A percentile compares a stretch with the other conserved stretches of the same genome.
phyloP scores from a whole-genome alignment of 495 filamentous ascomycete genomes.

The Astrocystis sublimbata region DNA sequence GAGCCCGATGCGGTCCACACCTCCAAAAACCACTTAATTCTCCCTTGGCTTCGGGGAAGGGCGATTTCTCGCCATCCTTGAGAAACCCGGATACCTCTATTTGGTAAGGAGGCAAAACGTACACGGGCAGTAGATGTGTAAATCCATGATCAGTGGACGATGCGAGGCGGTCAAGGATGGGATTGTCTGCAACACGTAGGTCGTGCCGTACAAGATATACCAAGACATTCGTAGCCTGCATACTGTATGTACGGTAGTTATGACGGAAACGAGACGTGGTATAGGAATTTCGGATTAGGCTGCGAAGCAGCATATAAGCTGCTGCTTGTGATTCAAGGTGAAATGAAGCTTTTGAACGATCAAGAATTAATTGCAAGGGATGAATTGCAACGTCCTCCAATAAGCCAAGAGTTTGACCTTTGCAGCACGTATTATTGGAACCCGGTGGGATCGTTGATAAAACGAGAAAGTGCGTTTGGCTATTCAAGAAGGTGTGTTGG shows the following conservation, averaged over 20 bases:
- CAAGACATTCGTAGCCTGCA: constrained; percentile 46
- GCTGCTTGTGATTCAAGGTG: too few species aligned
- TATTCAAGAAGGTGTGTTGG: neutral
- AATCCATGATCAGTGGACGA: constrained; percentile 50
- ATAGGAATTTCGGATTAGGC: neutral
- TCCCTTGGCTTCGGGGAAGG: constrained; percentile 61
- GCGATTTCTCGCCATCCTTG: constrained; percentile 41
- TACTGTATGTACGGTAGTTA: constrained; percentile 22
- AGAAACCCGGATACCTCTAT: constrained; percentile 72
- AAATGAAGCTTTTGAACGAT: too few species aligned
- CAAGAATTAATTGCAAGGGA: too few species aligned
- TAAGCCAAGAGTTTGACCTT: neutral
- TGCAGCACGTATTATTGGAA: neutral
- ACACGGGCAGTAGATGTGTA: constrained; percentile 67
- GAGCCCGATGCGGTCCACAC: constrained; percentile 66
- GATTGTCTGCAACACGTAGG: constrained; percentile 68
- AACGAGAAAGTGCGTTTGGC: neutral
- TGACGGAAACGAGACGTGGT: neutral
- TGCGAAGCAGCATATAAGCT: constrained; percentile 9
- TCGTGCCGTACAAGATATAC: constrained; percentile 67
- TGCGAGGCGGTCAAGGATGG: constrained; percentile 58
- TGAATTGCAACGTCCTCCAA: neutral
- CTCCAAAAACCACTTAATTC: constrained; percentile 61
- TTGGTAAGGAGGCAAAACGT: constrained; percentile 64
- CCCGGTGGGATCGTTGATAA: neutral